Conservation (phyloP, 73 alveolate species). For the Effrenium voratum region DNA sequence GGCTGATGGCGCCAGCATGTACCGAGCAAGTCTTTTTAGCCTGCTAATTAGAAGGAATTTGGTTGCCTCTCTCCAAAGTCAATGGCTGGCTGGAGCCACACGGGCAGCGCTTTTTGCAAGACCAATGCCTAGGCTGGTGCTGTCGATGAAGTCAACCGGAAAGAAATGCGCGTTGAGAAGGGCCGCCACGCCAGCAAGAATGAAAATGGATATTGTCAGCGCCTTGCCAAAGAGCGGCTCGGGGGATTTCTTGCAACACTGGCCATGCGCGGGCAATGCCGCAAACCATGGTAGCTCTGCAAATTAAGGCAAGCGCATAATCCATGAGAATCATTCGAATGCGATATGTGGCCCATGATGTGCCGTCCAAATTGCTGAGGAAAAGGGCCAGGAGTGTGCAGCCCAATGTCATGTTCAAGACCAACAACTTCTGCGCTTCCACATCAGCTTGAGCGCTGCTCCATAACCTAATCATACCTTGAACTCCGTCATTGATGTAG, state of each 20-base stretch:
- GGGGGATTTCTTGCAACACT: background rate
- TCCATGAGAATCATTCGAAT: background rate
- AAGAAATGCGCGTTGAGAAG: conserved; percentile 19
- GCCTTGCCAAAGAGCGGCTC: background rate
- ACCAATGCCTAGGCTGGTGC: conserved; percentile 6
- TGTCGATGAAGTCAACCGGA: conserved; percentile 71
- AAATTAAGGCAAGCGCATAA: background rate
- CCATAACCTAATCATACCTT: conserved; percentile 77
- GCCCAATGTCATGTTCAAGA: conserved; percentile 6
- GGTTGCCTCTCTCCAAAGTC: too few relatives aligned
- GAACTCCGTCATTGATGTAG: conserved; percentile 72
- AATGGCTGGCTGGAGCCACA: too few relatives aligned
- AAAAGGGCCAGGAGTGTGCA: conserved; percentile 46
- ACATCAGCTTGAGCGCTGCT: background rate
- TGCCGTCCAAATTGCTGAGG: background rate
- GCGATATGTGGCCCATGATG: background rate
- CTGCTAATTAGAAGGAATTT: too few relatives aligned
- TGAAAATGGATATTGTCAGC: background rate
- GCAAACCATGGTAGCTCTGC: background rate
- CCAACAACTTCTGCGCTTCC: background rate
- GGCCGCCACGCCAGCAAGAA: background rate
- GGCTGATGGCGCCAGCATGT: background rate
- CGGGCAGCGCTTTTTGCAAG: background rate
- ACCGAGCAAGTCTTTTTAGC: too few relatives aligned
- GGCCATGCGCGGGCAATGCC: background rate